A percentile compares a stretch with the other conserved stretches of the same genome.
These are phyloP conservation scores for Penicillium sp. DNA, from an alignment of 2,329 filamentous ascomycete genomes.

Conservation along the genomic window DNA sequence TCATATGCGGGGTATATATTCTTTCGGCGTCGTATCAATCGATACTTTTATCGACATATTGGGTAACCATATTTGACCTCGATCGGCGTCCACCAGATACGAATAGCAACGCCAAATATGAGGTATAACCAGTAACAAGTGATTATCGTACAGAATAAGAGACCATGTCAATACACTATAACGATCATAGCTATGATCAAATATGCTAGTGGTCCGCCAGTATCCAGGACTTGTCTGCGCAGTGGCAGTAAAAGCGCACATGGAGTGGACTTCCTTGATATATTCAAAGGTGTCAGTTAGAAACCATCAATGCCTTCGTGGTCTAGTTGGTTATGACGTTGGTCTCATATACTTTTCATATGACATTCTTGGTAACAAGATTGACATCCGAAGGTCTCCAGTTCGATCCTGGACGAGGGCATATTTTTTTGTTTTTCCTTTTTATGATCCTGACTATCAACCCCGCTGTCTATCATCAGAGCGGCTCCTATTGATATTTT, in stretches of 20 bases:
- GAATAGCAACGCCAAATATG: not conserved
- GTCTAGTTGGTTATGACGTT: conserved; percentile 28
- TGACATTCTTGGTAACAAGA: conserved; percentile 25
- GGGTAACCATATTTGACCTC: conserved; percentile 1
- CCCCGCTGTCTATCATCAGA: too few species aligned
- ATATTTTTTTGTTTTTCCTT: conserved; percentile 6
- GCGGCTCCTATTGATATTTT: too few species aligned
- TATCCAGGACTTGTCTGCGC: too few species aligned
- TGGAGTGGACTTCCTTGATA: too few species aligned
- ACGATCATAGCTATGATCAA: too few species aligned
- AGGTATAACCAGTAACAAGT: not conserved
- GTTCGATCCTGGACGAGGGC: conserved; percentile 27
- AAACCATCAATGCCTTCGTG: conserved; percentile 17
- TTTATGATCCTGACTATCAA: too few species aligned
- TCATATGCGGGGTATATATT: not conserved
- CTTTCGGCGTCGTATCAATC: not conserved
- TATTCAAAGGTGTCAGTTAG: too few species aligned
- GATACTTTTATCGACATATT: not conserved
- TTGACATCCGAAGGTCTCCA: conserved; percentile 27
- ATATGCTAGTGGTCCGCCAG: too few species aligned
- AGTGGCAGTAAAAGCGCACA: too few species aligned
- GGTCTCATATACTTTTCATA: conserved; percentile 23
- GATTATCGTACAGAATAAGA: too few species aligned
- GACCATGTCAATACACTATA: too few species aligned
- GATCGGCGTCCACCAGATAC: not conserved